Percentiles rank a stretch among this genome's conserved stretches.
These are phyloP conservation scores for Pleurotus giganteus DNA, from an alignment of 768 basidiomycete genomes.

Conservation along the genomic window DNA sequence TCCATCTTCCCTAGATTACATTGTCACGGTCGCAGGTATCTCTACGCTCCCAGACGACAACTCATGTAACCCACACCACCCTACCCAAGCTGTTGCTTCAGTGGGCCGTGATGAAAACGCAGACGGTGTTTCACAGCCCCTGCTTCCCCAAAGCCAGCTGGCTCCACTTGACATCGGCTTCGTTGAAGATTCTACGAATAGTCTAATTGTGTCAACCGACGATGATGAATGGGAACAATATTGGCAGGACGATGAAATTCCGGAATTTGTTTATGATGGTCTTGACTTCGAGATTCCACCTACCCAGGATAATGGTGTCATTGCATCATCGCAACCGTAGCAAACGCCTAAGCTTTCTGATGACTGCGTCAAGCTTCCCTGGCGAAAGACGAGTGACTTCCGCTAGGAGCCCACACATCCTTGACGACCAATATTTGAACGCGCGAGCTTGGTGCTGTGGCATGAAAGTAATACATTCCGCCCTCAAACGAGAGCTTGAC, in stretches of 20 bases:
- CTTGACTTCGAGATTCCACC: constrained; percentile 14
- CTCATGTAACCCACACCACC: not conserved
- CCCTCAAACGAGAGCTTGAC: no score
- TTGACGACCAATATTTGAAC: no score
- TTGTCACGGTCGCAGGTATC: constrained; percentile 66
- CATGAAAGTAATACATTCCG: no score
- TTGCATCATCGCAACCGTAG: not conserved
- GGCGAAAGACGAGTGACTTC: no score
- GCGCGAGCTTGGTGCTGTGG: no score
- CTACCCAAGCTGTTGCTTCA: not conserved
- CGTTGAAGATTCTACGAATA: constrained; percentile 23
- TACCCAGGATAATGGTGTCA: no score
- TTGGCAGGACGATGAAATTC: constrained; percentile 40
- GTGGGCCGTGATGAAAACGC: not conserved
- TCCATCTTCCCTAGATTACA: constrained; percentile 69
- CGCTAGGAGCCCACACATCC: no score
- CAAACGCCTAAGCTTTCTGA: no score
- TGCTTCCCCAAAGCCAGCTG: constrained; percentile 2
- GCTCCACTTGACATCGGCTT: constrained; percentile 35
- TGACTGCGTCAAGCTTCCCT: no score
- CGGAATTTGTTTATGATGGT: constrained; percentile 32
- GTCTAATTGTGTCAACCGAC: constrained; percentile 15
- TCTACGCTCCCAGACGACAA: constrained; percentile 22
- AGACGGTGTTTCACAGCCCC: constrained; percentile 1
- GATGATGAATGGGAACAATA: constrained; percentile 49